A percentile compares a stretch with the other conserved stretches of the same genome.
These are phyloP conservation scores for Solanum boliviense DNA, from an alignment of 257 asterid species.

Conservation along the genomic window DNA sequence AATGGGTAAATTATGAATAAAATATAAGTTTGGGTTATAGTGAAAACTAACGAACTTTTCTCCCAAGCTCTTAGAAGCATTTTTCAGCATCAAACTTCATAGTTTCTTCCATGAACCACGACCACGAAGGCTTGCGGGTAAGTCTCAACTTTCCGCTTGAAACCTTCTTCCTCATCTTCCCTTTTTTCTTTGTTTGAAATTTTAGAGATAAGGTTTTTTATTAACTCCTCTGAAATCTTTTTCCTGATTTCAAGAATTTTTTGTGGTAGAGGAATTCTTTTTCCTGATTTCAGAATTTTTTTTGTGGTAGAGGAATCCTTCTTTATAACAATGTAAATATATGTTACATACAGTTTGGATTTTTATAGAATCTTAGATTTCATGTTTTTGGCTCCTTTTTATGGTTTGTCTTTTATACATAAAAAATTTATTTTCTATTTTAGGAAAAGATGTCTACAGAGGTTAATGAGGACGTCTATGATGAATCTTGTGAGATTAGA, in stretches of 20 bases:
- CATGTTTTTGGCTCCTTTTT: background rate
- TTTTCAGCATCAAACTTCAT: background rate
- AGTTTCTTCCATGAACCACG: background rate
- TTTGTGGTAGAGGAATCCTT: background rate
- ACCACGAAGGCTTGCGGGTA: background rate
- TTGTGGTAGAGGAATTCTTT: background rate
- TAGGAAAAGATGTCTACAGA: background rate
- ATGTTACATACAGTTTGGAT: background rate
- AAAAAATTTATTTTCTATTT: background rate
- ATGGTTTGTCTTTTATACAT: background rate
- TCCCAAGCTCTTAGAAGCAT: background rate
- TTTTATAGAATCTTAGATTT: background rate
- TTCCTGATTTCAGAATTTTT: background rate
- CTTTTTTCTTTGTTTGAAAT: background rate
- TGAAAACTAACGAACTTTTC: background rate
- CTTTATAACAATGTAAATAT: no score
- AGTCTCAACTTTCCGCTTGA: background rate
- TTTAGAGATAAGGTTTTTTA: background rate
- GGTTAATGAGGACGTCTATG: background rate
- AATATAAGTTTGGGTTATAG: background rate
- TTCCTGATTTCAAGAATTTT: background rate
- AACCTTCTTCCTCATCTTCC: background rate
- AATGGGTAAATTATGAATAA: no score
- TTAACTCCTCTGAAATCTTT: background rate
- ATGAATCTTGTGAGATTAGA: background rate